Conservation (phyloP, 2,329 filamentous ascomycete genomes). For the Drechslerella stenobrocha region DNA sequence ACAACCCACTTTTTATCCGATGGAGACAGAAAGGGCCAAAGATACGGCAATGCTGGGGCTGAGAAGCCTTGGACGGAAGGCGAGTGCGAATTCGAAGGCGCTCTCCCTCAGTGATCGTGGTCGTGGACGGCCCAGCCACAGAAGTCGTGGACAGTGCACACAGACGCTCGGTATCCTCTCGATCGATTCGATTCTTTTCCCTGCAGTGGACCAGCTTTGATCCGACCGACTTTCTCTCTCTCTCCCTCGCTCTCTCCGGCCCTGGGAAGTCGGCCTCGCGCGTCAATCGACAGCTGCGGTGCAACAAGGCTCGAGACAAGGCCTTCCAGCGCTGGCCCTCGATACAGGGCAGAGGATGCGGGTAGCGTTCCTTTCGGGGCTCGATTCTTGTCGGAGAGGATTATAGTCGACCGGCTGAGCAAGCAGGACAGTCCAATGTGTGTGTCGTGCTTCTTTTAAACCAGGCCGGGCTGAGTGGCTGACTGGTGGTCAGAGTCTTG, state of each 20-base stretch:
- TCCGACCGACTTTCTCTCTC: constrained; percentile 7
- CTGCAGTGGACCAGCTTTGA: no score
- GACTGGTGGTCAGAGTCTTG: constrained; percentile 13
- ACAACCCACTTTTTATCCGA: constrained; percentile 18
- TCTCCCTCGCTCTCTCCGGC: no score
- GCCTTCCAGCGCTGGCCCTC: no score
- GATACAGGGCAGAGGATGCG: neutral
- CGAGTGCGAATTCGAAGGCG: neutral
- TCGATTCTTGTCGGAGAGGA: constrained; percentile 7
- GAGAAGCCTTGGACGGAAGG: constrained; percentile 11
- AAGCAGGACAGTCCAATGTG: constrained; percentile 27
- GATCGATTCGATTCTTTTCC: constrained; percentile 22
- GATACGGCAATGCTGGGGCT: constrained; percentile 46
- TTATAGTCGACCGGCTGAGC: constrained; percentile 15
- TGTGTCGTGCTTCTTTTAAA: constrained; percentile 45
- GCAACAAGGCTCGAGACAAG: no score
- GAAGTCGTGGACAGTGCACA: constrained; percentile 32
- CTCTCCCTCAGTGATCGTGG: constrained; percentile 4
- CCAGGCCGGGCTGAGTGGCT: constrained; percentile 41
- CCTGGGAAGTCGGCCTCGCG: neutral
- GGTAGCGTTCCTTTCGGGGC: neutral
- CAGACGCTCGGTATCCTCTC: no score
- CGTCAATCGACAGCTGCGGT: no score
- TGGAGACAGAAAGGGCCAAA: constrained; percentile 35
- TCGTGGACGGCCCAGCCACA: constrained; percentile 23